phyloP scores from a whole-genome alignment of 1,284 basidiomycete species.

The Leccinum fallax region DNA sequence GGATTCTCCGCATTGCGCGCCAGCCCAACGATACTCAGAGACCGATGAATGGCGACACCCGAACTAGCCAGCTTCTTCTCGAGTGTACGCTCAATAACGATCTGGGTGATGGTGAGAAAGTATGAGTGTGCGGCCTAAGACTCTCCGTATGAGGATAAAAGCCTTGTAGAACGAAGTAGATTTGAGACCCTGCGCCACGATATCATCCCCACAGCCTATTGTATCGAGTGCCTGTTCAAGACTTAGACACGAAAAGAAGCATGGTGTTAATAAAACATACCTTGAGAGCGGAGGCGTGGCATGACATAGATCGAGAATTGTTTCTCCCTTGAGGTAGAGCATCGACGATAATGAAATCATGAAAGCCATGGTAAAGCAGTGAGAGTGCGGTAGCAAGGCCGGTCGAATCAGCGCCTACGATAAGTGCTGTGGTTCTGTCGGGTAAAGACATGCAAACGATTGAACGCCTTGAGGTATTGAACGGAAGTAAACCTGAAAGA shows the following conservation, averaged over 20 bases:
- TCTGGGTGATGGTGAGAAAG: conserved; percentile 48
- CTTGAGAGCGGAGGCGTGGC: not conserved
- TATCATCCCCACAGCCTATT: not conserved
- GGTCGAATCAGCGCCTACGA: no score
- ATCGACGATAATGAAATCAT: conserved; percentile 34
- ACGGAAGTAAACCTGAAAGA: no score
- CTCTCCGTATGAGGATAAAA: not conserved
- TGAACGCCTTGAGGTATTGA: not conserved
- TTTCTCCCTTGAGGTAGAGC: not conserved
- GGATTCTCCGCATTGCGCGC: conserved; percentile 27
- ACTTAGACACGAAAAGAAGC: not conserved
- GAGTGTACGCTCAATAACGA: conserved; percentile 48
- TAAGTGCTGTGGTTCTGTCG: no score
- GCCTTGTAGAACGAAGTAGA: conserved; percentile 8
- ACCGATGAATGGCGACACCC: conserved; percentile 25
- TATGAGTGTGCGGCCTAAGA: conserved; percentile 40
- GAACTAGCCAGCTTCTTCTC: conserved; percentile 39
- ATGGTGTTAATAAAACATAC: not conserved
- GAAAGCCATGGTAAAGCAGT: conserved; percentile 22
- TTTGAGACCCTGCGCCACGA: conserved; percentile 43
- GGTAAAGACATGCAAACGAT: no score
- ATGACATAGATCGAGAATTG: not conserved
- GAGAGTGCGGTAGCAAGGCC: no score
- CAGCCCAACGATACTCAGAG: conserved; percentile 33
- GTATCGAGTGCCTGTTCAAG: not conserved